These are phyloP conservation scores for Aspergillus bridgeri DNA, from an alignment of 495 filamentous ascomycete species.

Conservation along the genomic window DNA sequence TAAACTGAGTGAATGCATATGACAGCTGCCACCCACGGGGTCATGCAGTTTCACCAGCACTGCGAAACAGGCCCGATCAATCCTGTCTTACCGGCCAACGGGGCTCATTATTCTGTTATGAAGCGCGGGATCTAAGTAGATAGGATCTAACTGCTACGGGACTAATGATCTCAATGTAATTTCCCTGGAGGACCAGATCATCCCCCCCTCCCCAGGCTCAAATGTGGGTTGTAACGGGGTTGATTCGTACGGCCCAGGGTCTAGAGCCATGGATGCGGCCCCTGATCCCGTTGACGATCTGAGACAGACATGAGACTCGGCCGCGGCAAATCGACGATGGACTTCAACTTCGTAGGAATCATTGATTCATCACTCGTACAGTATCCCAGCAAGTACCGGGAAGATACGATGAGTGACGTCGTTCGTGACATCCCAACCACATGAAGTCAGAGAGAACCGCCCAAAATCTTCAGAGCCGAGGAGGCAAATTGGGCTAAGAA, in stretches of 20 bases:
- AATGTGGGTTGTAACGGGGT: background rate
- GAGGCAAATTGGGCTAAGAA: conserved; percentile 11
- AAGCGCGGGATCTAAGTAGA: background rate
- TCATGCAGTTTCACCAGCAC: too few species aligned
- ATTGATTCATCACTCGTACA: background rate
- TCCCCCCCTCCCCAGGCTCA: background rate
- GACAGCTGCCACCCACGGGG: too few species aligned
- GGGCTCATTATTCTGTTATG: too few species aligned
- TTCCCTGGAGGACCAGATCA: background rate
- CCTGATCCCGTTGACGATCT: background rate
- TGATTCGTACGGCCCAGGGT: background rate
- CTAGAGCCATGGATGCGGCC: background rate
- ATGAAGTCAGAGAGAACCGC: background rate
- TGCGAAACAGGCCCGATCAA: too few species aligned
- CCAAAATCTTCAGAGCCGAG: background rate
- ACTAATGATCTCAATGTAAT: background rate
- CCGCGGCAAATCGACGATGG: too few species aligned
- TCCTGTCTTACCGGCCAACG: too few species aligned
- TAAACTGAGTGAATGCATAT: too few species aligned
- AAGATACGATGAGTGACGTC: background rate
- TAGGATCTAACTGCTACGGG: background rate
- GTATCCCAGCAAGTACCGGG: background rate
- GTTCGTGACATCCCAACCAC: background rate
- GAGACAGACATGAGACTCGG: too few species aligned
- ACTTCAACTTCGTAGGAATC: background rate